phyloP scores from a whole-genome alignment of 495 filamentous ascomycete species.

The Penicillium turbatum region DNA sequence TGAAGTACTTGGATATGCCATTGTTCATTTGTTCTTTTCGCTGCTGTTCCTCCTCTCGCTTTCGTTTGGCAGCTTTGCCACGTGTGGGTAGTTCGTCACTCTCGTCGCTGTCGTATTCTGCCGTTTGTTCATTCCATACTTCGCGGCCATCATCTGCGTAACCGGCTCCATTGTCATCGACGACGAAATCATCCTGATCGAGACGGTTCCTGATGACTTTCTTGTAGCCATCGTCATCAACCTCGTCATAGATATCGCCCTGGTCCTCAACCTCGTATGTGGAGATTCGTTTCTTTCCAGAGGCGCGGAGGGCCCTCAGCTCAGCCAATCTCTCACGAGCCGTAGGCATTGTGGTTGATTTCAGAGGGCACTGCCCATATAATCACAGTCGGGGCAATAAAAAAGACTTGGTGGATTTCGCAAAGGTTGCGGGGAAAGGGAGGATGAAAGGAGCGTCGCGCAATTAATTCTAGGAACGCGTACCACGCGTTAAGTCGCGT shows the following conservation, averaged over 20 bases:
- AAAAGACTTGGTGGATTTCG: background rate
- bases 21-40: conserved; percentile 82
- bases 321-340: conserved; percentile 60
- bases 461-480: conserved; percentile 4
- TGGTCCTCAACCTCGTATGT: conserved; percentile 86
- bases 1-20: conserved; percentile 92
- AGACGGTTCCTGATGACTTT: conserved; percentile 86
- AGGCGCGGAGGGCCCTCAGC: conserved; percentile 75
- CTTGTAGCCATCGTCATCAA: conserved; percentile 96
- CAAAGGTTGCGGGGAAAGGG: conserved; percentile 23
- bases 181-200: conserved; percentile 94
- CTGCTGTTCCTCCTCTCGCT: conserved; percentile 83
- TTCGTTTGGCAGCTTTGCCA: conserved; percentile 76
- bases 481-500: conserved; percentile 3
- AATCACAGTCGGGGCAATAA: conserved; percentile 3
- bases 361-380: conserved; percentile 20
- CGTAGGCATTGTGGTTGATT: conserved; percentile 32
- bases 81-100: conserved; percentile 64
- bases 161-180: conserved; percentile 88
- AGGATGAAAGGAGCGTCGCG: conserved; percentile 17
- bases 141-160: conserved; percentile 97
- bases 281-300: conserved; percentile 85
- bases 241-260: conserved; percentile 86
- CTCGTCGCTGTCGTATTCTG: conserved; percentile 54
- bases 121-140: conserved; percentile 75